Conservation (phyloP, 2,329 filamentous ascomycete species). For the Fusarium longipes region DNA sequence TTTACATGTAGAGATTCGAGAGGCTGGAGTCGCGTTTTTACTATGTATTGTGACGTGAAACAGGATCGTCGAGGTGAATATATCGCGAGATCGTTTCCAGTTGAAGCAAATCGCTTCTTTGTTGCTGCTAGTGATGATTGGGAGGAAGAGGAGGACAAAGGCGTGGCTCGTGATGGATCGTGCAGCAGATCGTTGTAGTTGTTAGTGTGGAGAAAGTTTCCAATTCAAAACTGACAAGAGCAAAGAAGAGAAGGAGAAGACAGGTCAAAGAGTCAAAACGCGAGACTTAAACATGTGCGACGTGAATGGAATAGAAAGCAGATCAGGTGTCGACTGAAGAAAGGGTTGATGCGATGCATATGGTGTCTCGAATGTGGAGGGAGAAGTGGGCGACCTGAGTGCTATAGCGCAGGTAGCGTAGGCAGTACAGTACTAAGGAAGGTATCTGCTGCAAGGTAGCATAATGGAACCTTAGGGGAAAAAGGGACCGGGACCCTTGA, state of each 20-base stretch:
- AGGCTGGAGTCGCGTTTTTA: not conserved
- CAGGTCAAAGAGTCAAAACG: constrained; percentile 27
- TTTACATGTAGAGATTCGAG: constrained; percentile 1
- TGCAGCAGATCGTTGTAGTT: not conserved
- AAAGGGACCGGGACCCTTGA: constrained; percentile 34
- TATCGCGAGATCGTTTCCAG: constrained; percentile 16
- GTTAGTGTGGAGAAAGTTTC: not conserved
- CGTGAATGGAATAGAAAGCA: constrained; percentile 41
- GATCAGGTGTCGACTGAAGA: constrained; percentile 40
- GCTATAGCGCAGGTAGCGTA: constrained; percentile 10
- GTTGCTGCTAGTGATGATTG: not conserved
- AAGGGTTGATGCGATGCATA: constrained; percentile 48
- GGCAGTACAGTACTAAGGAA: not conserved
- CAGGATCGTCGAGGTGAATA: not conserved
- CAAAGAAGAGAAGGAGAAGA: not conserved
- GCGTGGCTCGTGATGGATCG: not conserved
- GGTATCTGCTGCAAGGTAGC: too few species aligned
- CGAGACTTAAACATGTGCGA: constrained; percentile 35
- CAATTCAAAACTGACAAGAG: not conserved
- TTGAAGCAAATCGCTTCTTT: not conserved
- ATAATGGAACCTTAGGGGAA: constrained; percentile 1
- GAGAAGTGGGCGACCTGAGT: constrained; percentile 38
- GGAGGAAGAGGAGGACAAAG: constrained; percentile 3
- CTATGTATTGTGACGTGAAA: not conserved
- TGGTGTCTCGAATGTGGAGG: constrained; percentile 51